Percentiles rank a stretch among this genome's conserved stretches.
Evolutionary conservation across 2,329 filamentous ascomycete species (phyloP).

Genomic region (Fusarium pseudonygamai): DNA sequence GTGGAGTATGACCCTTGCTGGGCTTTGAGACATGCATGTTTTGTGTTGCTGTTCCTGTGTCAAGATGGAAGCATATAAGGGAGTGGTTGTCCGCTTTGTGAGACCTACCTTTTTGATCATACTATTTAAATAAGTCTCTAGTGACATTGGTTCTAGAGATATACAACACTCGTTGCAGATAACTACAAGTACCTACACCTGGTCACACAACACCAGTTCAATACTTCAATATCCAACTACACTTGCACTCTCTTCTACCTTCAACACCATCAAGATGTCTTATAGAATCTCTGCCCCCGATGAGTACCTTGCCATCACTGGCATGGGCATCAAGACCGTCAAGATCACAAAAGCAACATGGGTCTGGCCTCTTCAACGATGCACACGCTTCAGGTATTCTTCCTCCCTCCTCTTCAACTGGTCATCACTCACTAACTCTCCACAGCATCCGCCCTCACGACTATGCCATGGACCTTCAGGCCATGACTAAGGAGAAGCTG

Average conservation of each 20-base stretch:
- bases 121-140: not conserved
- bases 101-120: not conserved
- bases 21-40: not conserved
- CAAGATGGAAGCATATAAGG: slow-evolving; percentile 26
- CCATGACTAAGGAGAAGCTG: slow-evolving; percentile 90
- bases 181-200: not conserved
- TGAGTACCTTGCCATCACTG: slow-evolving; percentile 88
- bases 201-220: not conserved
- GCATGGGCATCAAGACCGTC: slow-evolving; percentile 77
- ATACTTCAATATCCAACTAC: not conserved
- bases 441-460: slow-evolving; percentile 76
- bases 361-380: slow-evolving; percentile 76
- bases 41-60: not conserved
- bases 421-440: not conserved
- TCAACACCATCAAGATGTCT: slow-evolving; percentile 53
- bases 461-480: slow-evolving; percentile 83
- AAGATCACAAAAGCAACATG: slow-evolving; percentile 82
- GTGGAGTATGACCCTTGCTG: not conserved
- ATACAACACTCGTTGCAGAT: slow-evolving; percentile 11
- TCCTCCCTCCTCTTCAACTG: not conserved
- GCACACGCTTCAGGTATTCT: slow-evolving; percentile 57
- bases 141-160: slow-evolving; percentile 9
- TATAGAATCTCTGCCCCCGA: slow-evolving; percentile 79
- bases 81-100: not conserved
- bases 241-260: not conserved